Percentiles rank a stretch among this genome's conserved stretches.
These are phyloP conservation scores for Plantago ovata DNA, from an alignment of 257 asterid species.

Conservation along the genomic window DNA sequence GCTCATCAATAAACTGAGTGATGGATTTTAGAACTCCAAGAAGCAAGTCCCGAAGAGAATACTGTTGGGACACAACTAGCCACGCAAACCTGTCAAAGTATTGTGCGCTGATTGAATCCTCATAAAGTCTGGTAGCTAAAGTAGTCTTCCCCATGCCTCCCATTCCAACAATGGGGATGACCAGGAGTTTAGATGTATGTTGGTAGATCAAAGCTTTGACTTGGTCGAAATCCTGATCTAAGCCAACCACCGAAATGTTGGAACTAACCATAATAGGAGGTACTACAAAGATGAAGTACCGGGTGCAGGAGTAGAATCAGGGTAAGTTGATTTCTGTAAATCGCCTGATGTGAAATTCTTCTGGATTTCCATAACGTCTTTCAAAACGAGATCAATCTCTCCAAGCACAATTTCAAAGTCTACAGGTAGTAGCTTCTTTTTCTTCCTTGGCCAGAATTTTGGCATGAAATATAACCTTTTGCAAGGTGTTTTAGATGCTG, in stretches of 20 bases:
- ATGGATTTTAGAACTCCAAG: neutral
- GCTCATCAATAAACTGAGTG: neutral
- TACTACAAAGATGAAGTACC: no score
- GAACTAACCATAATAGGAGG: no score
- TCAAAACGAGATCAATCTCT: neutral
- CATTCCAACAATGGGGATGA: conserved; percentile 2
- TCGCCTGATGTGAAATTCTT: no score
- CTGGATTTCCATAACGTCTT: neutral
- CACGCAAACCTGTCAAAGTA: neutral
- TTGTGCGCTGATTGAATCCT: neutral
- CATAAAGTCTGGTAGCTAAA: neutral
- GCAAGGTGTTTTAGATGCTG: no score
- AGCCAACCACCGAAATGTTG: neutral
- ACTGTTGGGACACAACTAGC: neutral
- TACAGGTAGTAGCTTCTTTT: no score
- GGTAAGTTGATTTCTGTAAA: no score
- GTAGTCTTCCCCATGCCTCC: conserved; percentile 7
- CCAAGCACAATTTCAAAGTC: neutral
- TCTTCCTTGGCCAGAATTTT: no score
- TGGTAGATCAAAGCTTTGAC: neutral
- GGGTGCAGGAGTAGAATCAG: no score
- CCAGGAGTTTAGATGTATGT: neutral
- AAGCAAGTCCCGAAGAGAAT: neutral
- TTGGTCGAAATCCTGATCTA: neutral
- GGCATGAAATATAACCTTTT: no score